These are phyloP conservation scores for Hypoxylon sp. DNA, from an alignment of 2,329 filamentous ascomycete species.

Conservation along the genomic window DNA sequence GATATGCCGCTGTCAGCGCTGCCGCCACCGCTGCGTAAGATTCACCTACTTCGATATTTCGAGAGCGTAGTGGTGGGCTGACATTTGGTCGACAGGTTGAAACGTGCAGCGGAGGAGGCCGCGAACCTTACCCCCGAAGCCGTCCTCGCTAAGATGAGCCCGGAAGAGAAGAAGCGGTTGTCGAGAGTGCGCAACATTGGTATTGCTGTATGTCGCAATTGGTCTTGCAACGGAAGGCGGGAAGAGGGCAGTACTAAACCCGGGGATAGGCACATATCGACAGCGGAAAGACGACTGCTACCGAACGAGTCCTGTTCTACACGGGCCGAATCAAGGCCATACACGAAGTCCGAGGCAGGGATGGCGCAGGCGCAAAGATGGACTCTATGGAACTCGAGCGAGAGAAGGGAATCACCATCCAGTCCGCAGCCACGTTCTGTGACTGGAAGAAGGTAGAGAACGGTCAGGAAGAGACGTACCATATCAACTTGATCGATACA, in stretches of 20 bases:
- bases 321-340: conserved; percentile 97
- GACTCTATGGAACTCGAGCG: conserved; percentile 99
- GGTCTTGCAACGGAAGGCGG: conserved; percentile 3
- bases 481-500: conserved; percentile 98
- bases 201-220: conserved; percentile 78
- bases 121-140: conserved; percentile 67
- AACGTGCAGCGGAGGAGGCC: conserved; percentile 65
- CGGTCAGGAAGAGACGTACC: conserved; percentile 89
- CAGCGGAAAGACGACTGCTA: conserved; percentile 96
- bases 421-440: conserved; percentile 97
- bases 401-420: conserved; percentile 99
- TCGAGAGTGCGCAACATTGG: conserved; percentile 93
- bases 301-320: conserved; percentile 97
- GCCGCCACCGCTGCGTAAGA: conserved; percentile 58
- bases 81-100: conserved; percentile 54
- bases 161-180: conserved; percentile 82
- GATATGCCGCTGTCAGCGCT: conserved; percentile 49
- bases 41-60: not conserved
- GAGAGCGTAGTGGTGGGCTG: conserved; percentile 3
- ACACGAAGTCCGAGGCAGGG: conserved; percentile 95
- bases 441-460: conserved; percentile 93
- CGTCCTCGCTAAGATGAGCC: conserved; percentile 82
- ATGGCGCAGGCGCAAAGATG: conserved; percentile 98
- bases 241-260: conserved; percentile 29
- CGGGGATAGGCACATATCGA: conserved; percentile 87